A percentile compares a stretch with the other conserved stretches of the same genome.
These are phyloP conservation scores for Kockiozyma suomiensis DNA, from an alignment of 805 yeast genomes.

Conservation along the genomic window DNA sequence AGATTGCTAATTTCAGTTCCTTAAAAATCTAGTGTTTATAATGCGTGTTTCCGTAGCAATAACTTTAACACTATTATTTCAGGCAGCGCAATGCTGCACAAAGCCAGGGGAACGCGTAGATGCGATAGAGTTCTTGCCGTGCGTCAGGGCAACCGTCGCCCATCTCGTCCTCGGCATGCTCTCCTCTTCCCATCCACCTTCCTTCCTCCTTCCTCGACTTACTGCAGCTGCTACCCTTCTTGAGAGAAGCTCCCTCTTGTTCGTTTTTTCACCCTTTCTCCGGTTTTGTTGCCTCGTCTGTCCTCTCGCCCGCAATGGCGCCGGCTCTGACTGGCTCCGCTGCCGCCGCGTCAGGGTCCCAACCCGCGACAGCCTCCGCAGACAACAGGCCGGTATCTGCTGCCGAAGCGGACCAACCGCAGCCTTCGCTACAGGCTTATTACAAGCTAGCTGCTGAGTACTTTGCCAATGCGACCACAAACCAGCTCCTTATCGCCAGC, in stretches of 20 bases:
- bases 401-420: background rate
- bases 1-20: too few relatives aligned
- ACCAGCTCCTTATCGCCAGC: conserved; percentile 18
- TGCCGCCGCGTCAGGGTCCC: conserved; percentile 1
- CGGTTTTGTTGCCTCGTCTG: background rate
- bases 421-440: conserved; percentile 8
- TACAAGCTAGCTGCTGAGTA: conserved; percentile 11
- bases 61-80: too few relatives aligned
- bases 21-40: too few relatives aligned
- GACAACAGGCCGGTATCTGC: conserved; percentile 2
- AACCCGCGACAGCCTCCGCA: conserved; percentile 4
- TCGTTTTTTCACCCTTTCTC: background rate
- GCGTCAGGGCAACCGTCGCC: background rate
- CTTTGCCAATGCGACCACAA: conserved; percentile 25
- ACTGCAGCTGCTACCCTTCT: background rate
- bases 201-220: background rate
- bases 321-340: background rate
- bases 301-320: conserved; percentile 6
- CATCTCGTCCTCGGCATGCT: background rate
- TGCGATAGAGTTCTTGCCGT: background rate
- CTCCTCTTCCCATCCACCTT: background rate
- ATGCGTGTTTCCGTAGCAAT: too few relatives aligned
- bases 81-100: too few relatives aligned
- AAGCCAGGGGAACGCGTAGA: background rate
- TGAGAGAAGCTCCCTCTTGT: too few relatives aligned